A percentile compares a stretch with the other conserved stretches of the same genome.
Conservation (phyloP, 768 basidiomycete species). For the Phanerochaete sordida region DNA sequence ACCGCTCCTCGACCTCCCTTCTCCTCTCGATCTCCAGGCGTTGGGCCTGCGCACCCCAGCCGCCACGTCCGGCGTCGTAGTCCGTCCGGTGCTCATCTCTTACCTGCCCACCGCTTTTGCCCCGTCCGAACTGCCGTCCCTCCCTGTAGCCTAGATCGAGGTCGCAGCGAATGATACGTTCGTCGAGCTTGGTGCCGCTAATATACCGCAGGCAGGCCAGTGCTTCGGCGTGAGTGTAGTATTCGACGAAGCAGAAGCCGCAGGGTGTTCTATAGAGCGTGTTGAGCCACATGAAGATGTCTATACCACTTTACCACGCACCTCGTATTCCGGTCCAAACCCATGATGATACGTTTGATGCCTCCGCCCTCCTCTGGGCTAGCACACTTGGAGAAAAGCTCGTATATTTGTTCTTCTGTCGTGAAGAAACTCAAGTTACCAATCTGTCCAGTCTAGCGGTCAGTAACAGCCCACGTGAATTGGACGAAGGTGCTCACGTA, state of each 20-base stretch:
- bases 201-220: conserved; percentile 90
- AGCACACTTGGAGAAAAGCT: conserved; percentile 88
- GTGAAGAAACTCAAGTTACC: conserved; percentile 94
- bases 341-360: conserved; percentile 94
- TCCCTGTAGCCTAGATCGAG: conserved; percentile 96
- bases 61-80: conserved; percentile 94
- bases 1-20: conserved; percentile 82
- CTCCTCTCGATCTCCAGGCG: conserved; percentile 68
- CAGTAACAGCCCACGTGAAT: conserved; percentile 3
- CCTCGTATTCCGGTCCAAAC: conserved; percentile 87
- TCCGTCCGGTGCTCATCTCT: conserved; percentile 92
- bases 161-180: conserved; percentile 97
- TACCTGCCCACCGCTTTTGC: conserved; percentile 94
- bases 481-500: conserved; percentile 58
- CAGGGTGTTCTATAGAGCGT: conserved; percentile 68
- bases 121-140: conserved; percentile 94
- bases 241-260: conserved; percentile 95
- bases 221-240: conserved; percentile 92
- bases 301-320: conserved; percentile 25
- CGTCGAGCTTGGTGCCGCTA: conserved; percentile 97
- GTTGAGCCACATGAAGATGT: neutral
- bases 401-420: conserved; percentile 95
- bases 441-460: conserved; percentile 80
- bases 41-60: conserved; percentile 89
- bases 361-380: conserved; percentile 84